phyloP scores from a whole-genome alignment of 495 filamentous ascomycete species.

The Cercophora scortea region DNA sequence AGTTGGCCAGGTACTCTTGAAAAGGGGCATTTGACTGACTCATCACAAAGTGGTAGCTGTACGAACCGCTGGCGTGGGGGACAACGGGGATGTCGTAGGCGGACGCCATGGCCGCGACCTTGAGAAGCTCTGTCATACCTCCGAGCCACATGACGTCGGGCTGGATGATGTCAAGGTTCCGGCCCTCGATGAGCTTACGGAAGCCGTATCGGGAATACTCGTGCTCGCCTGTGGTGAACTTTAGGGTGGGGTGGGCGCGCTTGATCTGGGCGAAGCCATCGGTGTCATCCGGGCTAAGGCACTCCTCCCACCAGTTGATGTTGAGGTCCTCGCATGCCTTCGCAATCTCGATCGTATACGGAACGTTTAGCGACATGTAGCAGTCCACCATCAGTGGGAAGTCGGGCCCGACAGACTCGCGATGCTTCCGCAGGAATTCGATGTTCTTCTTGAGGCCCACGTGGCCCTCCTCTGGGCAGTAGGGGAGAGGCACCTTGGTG shows the following conservation, averaged over 20 bases:
- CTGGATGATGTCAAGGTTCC: slow-evolving; percentile 87
- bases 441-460: slow-evolving; percentile 79
- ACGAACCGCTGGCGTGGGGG: slow-evolving; percentile 86
- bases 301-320: slow-evolving; percentile 97
- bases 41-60: slow-evolving; percentile 91
- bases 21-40: slow-evolving; percentile 87
- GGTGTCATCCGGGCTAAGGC: slow-evolving; percentile 79
- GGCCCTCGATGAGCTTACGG: slow-evolving; percentile 85
- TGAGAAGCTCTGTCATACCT: slow-evolving; percentile 84
- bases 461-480: slow-evolving; percentile 77
- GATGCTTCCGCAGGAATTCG: slow-evolving; percentile 76
- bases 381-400: slow-evolving; percentile 93
- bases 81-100: slow-evolving; percentile 92
- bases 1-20: slow-evolving; percentile 92
- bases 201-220: slow-evolving; percentile 90
- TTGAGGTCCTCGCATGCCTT: slow-evolving; percentile 71
- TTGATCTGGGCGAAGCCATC: slow-evolving; percentile 86
- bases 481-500: slow-evolving; percentile 81
- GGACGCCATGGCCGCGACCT: slow-evolving; percentile 77
- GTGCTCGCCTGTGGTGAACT: slow-evolving; percentile 93
- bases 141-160: slow-evolving; percentile 97
- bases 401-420: slow-evolving; percentile 76
- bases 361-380: slow-evolving; percentile 90
- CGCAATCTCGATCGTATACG: slow-evolving; percentile 85
- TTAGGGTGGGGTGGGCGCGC: slow-evolving; percentile 78